Conservation (phyloP, 78 protist genomes). For the Dictyostelium brefeldianum region DNA sequence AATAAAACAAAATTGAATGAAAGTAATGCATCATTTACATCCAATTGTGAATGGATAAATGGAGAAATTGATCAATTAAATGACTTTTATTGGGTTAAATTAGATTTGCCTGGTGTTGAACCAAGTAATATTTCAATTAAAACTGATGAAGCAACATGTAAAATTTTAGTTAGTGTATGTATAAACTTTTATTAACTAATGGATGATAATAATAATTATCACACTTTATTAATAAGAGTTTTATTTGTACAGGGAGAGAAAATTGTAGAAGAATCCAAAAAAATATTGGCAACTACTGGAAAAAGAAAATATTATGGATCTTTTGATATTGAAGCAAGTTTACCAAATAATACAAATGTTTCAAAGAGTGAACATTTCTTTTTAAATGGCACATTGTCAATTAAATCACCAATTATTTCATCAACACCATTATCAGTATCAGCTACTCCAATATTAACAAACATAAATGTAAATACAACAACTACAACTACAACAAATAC, state of each 20-base stretch:
- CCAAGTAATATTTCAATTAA: constrained; percentile 14
- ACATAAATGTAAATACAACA: not conserved
- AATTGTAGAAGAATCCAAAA: not conserved
- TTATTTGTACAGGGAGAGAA: not conserved
- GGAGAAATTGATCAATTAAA: constrained; percentile 20
- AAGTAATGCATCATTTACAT: constrained; percentile 7
- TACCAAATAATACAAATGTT: constrained; percentile 19
- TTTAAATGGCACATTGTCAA: constrained; percentile 36
- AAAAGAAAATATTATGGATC: constrained; percentile 24
- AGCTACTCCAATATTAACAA: not conserved
- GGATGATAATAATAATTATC: not conserved
- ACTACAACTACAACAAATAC: not conserved
- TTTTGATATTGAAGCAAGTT: constrained; percentile 39
- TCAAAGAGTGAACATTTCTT: constrained; percentile 24
- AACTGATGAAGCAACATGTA: constrained; percentile 59
- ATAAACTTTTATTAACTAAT: too few species aligned
- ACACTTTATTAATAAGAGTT: not conserved
- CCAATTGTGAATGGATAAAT: constrained; percentile 38
- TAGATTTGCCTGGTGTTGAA: constrained; percentile 56
- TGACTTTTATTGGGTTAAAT: constrained; percentile 34
- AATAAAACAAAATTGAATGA: not conserved
- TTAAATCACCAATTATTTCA: constrained; percentile 22
- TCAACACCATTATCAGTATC: not conserved
- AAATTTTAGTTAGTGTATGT: constrained; percentile 38
- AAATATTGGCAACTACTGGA: not conserved